Evolutionary conservation across 2,329 filamentous ascomycete genomes (phyloP), one percentile per base, ranked within the genome.

Genomic region (Claviceps maximensis): DNA sequence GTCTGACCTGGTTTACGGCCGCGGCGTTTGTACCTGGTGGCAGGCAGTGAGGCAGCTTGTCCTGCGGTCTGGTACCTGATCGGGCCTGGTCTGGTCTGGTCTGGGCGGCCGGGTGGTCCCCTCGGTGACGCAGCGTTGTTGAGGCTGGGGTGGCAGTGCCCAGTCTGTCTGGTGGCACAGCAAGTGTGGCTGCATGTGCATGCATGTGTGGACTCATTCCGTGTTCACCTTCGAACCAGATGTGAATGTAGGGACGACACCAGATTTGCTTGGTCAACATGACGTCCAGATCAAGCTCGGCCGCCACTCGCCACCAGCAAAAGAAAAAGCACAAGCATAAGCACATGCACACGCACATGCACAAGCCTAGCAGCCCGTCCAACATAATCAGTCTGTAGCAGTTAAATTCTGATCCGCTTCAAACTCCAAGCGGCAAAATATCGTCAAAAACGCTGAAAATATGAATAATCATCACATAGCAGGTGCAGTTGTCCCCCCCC

Each of bases 91-190:
- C 38, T 40, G 17, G 15, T 40, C 38, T 40, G 38, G 38, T n/a
- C 29, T 9, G 29, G 29, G 12, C n/a, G n/a, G n/a, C n/a, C n/a
- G n/a, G 10, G 10, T 59, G 47, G 48, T 55, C 58, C 56, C 58
- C 58, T 53, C 59, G 58, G 59, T 61, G 59, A 61, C 58, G 59
- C 58, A 59, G 47, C 49, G 53, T 19, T 52, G 40, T 15, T 52
- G 19, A 31, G 27, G 38, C 41, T 33, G 38, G 12, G 36, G 25
- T 41, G 38, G 48, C 48, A 27, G 48, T 50, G 48, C 13, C 19
- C 8, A 33, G 10, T n/a, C n/a, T 40, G 21, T 1, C 23, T 17
- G 15, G 33, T 29, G 47, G 33, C 33, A 41, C 15, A 36, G 36
- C 33, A 49, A 49, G 25, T 27, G 47, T 49, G 23, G 33, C 45